Conservation (phyloP, 225 moss, liverwort and hornwort genomes). For the Sphagnum contortum region DNA sequence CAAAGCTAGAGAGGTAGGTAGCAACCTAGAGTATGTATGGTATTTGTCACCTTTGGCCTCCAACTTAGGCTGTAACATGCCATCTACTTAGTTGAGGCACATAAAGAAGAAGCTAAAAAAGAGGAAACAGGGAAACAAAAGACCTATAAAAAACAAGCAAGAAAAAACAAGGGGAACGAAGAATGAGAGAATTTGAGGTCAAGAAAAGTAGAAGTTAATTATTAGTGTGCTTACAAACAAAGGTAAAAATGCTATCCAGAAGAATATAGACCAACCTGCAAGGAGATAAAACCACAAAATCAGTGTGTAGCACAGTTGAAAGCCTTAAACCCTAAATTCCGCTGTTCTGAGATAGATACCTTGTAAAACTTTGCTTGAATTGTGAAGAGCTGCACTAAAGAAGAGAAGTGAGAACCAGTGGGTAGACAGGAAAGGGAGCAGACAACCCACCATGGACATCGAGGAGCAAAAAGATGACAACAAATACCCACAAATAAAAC, state of each 20-base stretch:
- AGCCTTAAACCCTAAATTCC: neutral
- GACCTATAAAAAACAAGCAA: too few relatives aligned
- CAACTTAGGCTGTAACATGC: too few relatives aligned
- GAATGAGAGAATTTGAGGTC: neutral
- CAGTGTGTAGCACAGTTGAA: neutral
- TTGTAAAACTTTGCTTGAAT: neutral
- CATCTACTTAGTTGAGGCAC: too few relatives aligned
- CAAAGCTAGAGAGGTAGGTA: neutral
- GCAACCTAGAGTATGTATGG: neutral
- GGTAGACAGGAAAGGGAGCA: too few relatives aligned
- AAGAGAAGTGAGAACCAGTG: neutral
- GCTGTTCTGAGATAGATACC: neutral
- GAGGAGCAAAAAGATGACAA: constrained; percentile 57
- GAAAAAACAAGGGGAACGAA: neutral
- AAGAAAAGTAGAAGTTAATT: neutral
- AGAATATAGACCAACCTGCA: constrained; percentile 93
- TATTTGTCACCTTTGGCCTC: too few relatives aligned
- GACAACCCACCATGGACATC: constrained; percentile 40
- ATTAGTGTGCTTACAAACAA: constrained; percentile 36
- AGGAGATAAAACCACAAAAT: neutral
- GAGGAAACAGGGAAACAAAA: too few relatives aligned
- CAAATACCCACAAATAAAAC: constrained; percentile 47
- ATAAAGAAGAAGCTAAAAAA: too few relatives aligned
- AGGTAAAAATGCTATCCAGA: constrained; percentile 94
- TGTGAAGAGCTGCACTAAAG: neutral